Conservation (phyloP, 495 filamentous ascomycete genomes). For the Viridothelium virens region DNA sequence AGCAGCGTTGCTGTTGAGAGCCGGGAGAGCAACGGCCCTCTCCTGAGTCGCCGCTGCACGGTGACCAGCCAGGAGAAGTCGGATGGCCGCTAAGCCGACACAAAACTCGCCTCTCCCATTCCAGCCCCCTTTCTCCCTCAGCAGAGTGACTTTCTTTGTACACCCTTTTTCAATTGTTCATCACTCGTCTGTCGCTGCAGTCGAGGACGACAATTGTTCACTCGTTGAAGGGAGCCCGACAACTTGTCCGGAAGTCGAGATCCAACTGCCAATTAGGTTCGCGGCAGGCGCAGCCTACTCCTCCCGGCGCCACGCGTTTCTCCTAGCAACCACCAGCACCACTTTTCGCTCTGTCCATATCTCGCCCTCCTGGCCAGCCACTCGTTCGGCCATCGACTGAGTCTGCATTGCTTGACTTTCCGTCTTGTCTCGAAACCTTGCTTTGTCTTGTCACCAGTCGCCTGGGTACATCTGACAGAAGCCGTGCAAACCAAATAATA, state of each 20-base stretch:
- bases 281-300: constrained; percentile 7
- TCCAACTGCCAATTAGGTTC: not conserved
- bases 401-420: not conserved
- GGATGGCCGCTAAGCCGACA: constrained; percentile 2
- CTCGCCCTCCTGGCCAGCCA: not conserved
- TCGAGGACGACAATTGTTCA: not conserved
- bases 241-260: not conserved
- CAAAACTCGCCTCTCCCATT: constrained; percentile 11
- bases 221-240: not conserved
- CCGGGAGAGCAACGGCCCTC: not conserved
- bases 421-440: not conserved
- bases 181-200: not conserved
- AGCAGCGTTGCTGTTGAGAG: not conserved
- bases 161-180: not conserved
- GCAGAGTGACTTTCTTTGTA: not conserved
- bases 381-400: not conserved
- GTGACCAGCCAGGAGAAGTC: constrained; percentile 11
- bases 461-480: not conserved
- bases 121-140: constrained; percentile 10
- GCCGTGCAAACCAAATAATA: not conserved
- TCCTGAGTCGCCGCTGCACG: constrained; percentile 10
- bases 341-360: constrained; percentile 3
- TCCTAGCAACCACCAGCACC: not conserved
- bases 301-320: constrained; percentile 4
- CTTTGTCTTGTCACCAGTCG: not conserved